Evolutionary conservation across 1,139 yeast species (phyloP), one percentile per base, ranked within the genome.

Genomic region (Nakaseomyces bracarensis): DNA sequence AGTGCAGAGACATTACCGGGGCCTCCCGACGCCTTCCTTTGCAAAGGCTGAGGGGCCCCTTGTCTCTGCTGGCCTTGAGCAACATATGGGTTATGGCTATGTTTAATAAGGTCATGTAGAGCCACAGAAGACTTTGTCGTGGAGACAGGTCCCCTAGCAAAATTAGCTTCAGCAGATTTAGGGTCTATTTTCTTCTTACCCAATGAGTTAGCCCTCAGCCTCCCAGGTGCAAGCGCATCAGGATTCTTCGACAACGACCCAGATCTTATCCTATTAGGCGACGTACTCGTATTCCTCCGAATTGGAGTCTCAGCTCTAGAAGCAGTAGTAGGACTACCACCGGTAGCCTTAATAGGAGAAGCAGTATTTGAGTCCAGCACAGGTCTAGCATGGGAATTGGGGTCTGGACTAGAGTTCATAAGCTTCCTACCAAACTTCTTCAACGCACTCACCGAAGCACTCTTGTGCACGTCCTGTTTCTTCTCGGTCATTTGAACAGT

Each of bases 361-460:
- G 36, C 27, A 9, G 34, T 37, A 14, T 31, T 29, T 14, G 36
- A 9, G 27, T 30, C 28, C 30, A 25, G 27, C 27, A 38, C 20
- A n/a, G 36, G 34, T 14, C 36, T 29, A 3, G 34, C 40, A 23
- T 18, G 29, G 14, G 26, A 20, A 30, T 14, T 21, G 22, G 21
- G 19, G 20, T 26, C 34, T 18, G 25, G 26, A 16, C 26, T 13
- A 1, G 25, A 13, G 6, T 39, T 37, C 19, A 40, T 31, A 23
- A 54, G 28, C 28, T 47, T 50, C 43, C 51, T 51, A 13, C 58
- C 53, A 22, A 54, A 29, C 25, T 49, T 43, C 38, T 51, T 54
- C 30, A 54, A 40, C 13, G 55, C 42, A 25, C 39, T 47, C 36
- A 53, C 45, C 3, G 53, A 49, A 18, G 45, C 43, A 25, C 43